Percentiles rank a stretch among this genome's conserved stretches.
These are phyloP conservation scores for Eucalyptus pauciflora DNA, from an alignment of 345 rosid genomes.

Conservation along the genomic window DNA sequence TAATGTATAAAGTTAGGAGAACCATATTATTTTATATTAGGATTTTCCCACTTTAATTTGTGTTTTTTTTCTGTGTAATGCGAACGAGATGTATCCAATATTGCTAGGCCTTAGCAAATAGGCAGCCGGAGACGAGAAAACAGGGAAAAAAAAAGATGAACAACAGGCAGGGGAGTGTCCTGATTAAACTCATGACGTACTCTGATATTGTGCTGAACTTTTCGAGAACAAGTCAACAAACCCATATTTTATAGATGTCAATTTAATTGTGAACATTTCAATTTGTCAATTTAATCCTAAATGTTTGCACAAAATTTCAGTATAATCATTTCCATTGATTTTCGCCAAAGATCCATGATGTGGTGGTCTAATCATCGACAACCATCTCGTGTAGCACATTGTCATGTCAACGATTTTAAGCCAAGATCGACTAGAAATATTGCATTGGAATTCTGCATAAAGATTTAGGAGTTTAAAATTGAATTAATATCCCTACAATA, in stretches of 20 bases:
- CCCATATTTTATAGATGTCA: not conserved
- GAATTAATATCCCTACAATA: not conserved
- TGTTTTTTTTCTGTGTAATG: too few relatives aligned
- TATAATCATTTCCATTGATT: too few relatives aligned
- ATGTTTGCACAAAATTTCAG: accelerated
- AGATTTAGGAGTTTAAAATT: not conserved
- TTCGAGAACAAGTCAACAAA: not conserved
- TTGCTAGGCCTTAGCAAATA: not conserved
- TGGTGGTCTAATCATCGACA: accelerated
- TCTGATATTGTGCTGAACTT: not conserved
- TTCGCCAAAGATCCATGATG: accelerated
- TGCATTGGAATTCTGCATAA: too few relatives aligned
- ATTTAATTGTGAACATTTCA: not conserved
- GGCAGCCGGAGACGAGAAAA: not conserved
- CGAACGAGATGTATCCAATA: not conserved
- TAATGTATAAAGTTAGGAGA: not conserved
- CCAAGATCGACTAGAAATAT: accelerated
- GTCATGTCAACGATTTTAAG: accelerated
- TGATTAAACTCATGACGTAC: not conserved
- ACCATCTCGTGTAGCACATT: accelerated
- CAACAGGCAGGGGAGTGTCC: not conserved
- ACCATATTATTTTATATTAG: accelerated
- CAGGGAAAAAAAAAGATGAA: not conserved
- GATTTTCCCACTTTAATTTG: not conserved
- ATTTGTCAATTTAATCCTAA: too few relatives aligned